phyloP scores from a whole-genome alignment of 1,284 basidiomycete species.

The Bjerkandera adusta region DNA sequence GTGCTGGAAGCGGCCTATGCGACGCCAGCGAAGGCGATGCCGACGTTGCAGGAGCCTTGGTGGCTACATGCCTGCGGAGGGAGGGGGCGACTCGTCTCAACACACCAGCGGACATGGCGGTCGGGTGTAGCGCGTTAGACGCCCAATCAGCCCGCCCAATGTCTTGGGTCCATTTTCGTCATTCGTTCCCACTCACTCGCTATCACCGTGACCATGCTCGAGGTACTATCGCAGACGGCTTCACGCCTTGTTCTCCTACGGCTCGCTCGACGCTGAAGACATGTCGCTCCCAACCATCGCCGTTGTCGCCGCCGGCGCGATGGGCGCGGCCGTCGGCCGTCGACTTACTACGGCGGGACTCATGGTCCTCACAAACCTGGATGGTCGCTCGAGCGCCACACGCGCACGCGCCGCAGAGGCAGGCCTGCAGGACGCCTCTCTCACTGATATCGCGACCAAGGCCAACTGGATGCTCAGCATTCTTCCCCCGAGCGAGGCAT shows the following conservation, averaged over 20 bases:
- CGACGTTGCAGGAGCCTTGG: background rate
- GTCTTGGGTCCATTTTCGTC: background rate
- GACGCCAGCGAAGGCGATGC: conserved; percentile 5
- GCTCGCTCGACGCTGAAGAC: no score
- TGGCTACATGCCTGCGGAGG: conserved; percentile 3
- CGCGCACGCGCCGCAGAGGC: conserved; percentile 44
- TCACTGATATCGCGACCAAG: conserved; percentile 41
- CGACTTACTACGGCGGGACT: conserved; percentile 40
- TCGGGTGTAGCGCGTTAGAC: conserved; percentile 3
- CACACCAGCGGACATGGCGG: no score
- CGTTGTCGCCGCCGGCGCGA: conserved; percentile 42
- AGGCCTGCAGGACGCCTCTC: conserved; percentile 48
- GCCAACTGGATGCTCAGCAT: conserved; percentile 54
- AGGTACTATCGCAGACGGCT: background rate
- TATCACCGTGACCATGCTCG: background rate
- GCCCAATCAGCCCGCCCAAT: background rate
- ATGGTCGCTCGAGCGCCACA: conserved; percentile 48
- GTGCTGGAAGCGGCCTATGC: conserved; percentile 40
- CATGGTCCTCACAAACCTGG: conserved; percentile 49
- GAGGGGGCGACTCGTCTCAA: no score
- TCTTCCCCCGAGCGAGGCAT: conserved; percentile 53
- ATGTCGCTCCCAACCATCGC: conserved; percentile 33
- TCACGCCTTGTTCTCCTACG: no score
- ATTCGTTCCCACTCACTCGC: no score
- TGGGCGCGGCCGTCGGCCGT: conserved; percentile 44